Base-by-base conservation (phyloP, 208 protist species). In the Acanthamoeba divionensis region DNA sequence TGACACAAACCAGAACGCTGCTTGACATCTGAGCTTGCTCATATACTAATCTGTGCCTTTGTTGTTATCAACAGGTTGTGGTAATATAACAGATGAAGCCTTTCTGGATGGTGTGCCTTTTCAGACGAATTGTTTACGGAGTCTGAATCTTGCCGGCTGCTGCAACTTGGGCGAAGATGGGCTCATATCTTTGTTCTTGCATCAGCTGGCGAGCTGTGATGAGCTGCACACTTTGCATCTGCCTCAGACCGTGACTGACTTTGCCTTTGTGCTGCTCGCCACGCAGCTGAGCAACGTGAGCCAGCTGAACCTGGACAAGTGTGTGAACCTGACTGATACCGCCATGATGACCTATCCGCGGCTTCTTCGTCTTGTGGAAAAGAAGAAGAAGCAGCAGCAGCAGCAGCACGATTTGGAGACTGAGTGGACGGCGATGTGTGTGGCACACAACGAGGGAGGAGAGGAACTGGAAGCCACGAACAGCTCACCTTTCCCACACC, bases 171-270 rank as follows among this genome's bases (percentile, higher is more conserved):
- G 52, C 29, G 50, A 41, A 12, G 52, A 18, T 48, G 75, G 75
- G 60, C 18, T 44, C 18, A 21, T 5, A 52, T 45, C 62, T 4
- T 36, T 85, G 4, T 85, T 85, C 50, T 21, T 85, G 9, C 52
- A 85, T 24, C 75, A 63, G n/a, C 60, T 85, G 7, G 0, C 48
- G 29, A 26, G 3, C 6, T 54, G 52, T 12, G 75, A 60, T 3
- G 65, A 41, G 24, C 50, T 85, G 48, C 75, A 54, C 18, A 63
- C 75, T 13, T 21, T 85, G 9, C 75, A 85, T 41, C 21, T 85
- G 75, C 75, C 75, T 8, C 75, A 85, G 31, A 85, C 75, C 21
- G 10, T 85, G 48, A 85, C 75, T 0, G 75, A 85, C 33, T 5
- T 0, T 7, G 75, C 75, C 2, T 63, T 85, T 31, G 24, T 85